phyloP scores from a whole-genome alignment of 208 protist genomes.

The Leishmania martiniquensis region DNA sequence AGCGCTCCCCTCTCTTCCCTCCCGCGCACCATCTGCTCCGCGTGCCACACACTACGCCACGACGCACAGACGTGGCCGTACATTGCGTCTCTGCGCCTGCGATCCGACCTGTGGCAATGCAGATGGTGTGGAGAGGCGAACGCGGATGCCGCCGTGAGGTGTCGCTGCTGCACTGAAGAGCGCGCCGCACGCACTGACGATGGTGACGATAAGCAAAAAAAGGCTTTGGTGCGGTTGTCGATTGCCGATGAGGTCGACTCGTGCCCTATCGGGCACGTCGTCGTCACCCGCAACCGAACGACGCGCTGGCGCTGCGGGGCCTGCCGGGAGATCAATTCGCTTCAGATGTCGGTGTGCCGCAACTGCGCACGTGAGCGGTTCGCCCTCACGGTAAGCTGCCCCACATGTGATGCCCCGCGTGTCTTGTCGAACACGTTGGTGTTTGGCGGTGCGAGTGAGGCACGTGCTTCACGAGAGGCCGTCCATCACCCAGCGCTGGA shows the following conservation, averaged over 20 bases:
- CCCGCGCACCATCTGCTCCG: slow-evolving; percentile 53
- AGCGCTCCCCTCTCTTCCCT: background rate
- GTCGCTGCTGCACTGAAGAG: slow-evolving; percentile 44
- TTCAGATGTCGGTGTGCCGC: slow-evolving; percentile 54
- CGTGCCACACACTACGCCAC: slow-evolving; percentile 60
- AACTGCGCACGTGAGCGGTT: slow-evolving; percentile 63
- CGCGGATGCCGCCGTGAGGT: slow-evolving; percentile 18
- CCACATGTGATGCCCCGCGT: slow-evolving; percentile 31
- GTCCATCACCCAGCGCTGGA: background rate
- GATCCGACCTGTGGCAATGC: slow-evolving; percentile 43
- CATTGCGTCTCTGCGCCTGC: slow-evolving; percentile 16
- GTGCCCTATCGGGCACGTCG: slow-evolving; percentile 42
- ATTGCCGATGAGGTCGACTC: slow-evolving; percentile 45
- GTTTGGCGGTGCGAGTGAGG: slow-evolving; percentile 14
- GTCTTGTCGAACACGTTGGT: slow-evolving; percentile 48
- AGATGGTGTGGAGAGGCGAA: slow-evolving; percentile 50
- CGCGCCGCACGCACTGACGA: background rate
- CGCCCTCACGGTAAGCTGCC: slow-evolving; percentile 48
- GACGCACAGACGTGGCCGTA: slow-evolving; percentile 27
- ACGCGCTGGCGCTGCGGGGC: slow-evolving; percentile 63
- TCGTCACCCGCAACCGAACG: slow-evolving; percentile 66
- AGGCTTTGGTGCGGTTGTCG: slow-evolving; percentile 13
- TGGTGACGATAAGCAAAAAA: background rate
- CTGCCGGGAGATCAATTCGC: slow-evolving; percentile 71
- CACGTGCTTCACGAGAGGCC: background rate